Conservation (phyloP, 352 stramenopile genomes). For the Globisporangium iwayamae region DNA sequence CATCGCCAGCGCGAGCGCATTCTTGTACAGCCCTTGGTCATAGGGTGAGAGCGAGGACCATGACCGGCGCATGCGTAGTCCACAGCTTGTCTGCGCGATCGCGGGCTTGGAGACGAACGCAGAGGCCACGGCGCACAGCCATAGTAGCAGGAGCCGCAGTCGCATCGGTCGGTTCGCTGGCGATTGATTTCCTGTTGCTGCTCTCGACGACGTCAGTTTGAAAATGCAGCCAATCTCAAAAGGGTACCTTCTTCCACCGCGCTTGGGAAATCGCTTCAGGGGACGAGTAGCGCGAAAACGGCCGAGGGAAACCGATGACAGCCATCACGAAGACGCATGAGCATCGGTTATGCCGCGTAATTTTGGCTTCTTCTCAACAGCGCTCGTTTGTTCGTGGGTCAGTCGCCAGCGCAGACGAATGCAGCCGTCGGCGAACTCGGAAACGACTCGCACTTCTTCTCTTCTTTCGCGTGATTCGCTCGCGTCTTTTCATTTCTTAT, state of each 20-base stretch:
- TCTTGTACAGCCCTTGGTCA: conserved; percentile 48
- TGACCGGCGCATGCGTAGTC: conserved; percentile 38
- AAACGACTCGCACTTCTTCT: too few relatives aligned
- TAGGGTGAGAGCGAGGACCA: conserved; percentile 39
- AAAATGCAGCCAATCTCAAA: not conserved
- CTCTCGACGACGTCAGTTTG: not conserved
- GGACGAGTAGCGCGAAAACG: not conserved
- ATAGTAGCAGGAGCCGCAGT: not conserved
- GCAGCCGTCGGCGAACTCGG: too few relatives aligned
- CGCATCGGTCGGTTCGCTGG: not conserved
- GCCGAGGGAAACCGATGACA: not conserved
- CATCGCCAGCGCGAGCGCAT: conserved; percentile 43
- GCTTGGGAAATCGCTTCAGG: too few relatives aligned
- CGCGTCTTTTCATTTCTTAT: too few relatives aligned
- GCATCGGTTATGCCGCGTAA: conserved; percentile 4
- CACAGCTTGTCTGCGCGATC: conserved; percentile 16
- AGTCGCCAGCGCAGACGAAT: not conserved
- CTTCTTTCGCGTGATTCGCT: too few relatives aligned
- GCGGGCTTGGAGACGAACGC: not conserved
- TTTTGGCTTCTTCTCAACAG: not conserved
- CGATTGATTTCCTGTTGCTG: too few relatives aligned
- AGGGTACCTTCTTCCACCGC: too few relatives aligned
- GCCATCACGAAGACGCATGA: not conserved
- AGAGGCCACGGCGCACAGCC: not conserved
- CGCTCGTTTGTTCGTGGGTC: not conserved